These are phyloP conservation scores for Suillus paluster DNA, from an alignment of 768 basidiomycete species.

Conservation along the genomic window DNA sequence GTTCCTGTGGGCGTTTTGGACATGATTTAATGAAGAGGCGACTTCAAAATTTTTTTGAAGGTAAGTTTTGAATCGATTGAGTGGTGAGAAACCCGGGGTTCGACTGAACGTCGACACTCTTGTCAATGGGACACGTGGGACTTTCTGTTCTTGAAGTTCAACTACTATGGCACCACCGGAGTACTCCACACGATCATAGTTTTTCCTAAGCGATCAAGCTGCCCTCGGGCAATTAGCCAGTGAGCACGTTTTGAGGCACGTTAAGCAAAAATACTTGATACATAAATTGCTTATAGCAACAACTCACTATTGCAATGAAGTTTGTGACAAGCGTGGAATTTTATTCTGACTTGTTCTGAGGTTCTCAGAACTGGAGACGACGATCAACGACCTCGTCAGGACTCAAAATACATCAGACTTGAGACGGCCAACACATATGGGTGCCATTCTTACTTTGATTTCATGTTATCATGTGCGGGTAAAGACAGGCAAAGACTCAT, in stretches of 20 bases:
- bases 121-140: background rate
- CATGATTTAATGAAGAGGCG: too few relatives aligned
- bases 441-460: background rate
- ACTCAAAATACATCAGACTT: background rate
- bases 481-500: background rate
- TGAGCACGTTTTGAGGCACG: too few relatives aligned
- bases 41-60: too few relatives aligned
- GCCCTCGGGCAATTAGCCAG: too few relatives aligned
- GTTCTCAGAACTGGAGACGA: background rate
- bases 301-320: too few relatives aligned
- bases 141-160: background rate
- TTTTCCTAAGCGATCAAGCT: too few relatives aligned
- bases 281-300: too few relatives aligned
- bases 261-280: too few relatives aligned
- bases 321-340: background rate
- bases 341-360: background rate
- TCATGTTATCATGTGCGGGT: background rate
- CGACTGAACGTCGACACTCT: background rate
- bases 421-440: too few relatives aligned
- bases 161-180: background rate
- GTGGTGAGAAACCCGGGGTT: too few relatives aligned
- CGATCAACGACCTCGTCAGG: background rate
- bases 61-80: too few relatives aligned
- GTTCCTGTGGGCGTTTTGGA: too few relatives aligned
- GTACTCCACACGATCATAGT: background rate